These are phyloP conservation scores for Diacronema lutheri DNA, from an alignment of 78 protist species.

Conservation along the genomic window DNA sequence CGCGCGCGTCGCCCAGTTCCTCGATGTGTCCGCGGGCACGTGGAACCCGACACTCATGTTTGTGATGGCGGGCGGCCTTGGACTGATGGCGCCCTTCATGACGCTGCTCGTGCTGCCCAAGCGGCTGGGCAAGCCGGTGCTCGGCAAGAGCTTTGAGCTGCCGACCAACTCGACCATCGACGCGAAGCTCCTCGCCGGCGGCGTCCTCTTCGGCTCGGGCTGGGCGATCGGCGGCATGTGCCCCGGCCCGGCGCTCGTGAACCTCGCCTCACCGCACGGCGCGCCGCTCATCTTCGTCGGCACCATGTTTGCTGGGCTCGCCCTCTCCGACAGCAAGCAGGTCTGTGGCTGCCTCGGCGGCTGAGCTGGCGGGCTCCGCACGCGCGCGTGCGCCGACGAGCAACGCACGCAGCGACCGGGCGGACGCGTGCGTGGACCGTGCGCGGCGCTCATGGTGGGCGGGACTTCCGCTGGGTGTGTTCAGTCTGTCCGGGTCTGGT, in stretches of 20 bases:
- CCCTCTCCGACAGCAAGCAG: too few relatives aligned
- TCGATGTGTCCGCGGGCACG: neutral
- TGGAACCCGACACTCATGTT: neutral
- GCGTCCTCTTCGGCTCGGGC: slow-evolving; percentile 34
- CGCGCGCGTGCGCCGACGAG: too few relatives aligned
- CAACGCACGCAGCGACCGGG: too few relatives aligned
- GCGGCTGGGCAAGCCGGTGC: neutral
- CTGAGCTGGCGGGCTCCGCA: too few relatives aligned
- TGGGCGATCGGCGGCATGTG: slow-evolving; percentile 38
- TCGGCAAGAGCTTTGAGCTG: neutral
- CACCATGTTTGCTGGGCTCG: too few relatives aligned
- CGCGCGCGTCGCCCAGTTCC: neutral
- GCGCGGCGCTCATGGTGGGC: too few relatives aligned
- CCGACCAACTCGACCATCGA: neutral
- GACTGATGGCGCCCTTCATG: neutral
- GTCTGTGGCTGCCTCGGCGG: too few relatives aligned
- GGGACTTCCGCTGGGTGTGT: too few relatives aligned
- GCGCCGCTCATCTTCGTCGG: too few relatives aligned
- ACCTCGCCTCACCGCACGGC: neutral
- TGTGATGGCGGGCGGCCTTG: slow-evolving; percentile 6
- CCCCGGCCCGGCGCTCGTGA: slow-evolving; percentile 36
- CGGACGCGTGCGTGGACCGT: too few relatives aligned
- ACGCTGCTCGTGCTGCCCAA: neutral
- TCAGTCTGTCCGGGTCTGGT: too few relatives aligned
- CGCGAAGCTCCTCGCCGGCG: neutral